Conservation (phyloP, 1,284 basidiomycete species). For the Vanrija pseudolonga region DNA sequence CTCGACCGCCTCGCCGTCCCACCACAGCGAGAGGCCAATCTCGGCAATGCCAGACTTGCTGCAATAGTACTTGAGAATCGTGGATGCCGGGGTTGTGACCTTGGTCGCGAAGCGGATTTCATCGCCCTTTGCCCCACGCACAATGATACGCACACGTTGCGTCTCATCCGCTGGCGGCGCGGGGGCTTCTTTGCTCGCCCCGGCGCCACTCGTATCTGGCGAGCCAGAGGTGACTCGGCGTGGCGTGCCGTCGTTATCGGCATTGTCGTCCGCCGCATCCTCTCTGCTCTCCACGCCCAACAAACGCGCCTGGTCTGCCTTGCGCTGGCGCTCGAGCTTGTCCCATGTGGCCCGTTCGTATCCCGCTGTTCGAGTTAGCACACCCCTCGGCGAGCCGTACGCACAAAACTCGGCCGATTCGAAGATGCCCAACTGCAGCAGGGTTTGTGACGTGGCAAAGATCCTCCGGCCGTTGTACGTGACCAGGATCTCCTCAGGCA, state of each 20-base stretch:
- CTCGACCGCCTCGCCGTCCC: constrained; percentile 29
- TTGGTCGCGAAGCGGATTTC: constrained; percentile 3
- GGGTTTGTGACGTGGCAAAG: constrained; percentile 16
- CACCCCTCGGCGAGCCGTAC: constrained; percentile 4
- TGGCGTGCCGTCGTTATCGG: not conserved
- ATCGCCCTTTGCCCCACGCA: constrained; percentile 11
- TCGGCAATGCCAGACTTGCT: constrained; percentile 9
- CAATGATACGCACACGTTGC: not conserved
- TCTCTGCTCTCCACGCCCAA: not conserved
- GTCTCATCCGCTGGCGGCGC: not conserved
- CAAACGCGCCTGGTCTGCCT: not conserved
- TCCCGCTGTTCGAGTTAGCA: constrained; percentile 18
- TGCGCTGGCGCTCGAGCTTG: constrained; percentile 14
- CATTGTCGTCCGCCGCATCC: not conserved
- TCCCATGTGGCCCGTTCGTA: constrained; percentile 32
- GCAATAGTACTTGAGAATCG: constrained; percentile 21
- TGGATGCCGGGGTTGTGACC: not conserved
- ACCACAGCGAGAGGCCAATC: constrained; percentile 10
- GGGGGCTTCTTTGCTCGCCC: not conserved
- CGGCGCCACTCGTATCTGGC: not conserved
- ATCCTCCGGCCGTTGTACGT: constrained; percentile 25
- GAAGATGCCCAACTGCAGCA: constrained; percentile 23
- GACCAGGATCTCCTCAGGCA: constrained; percentile 27
- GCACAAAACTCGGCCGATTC: constrained; percentile 26
- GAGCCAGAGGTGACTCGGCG: not conserved